Evolutionary conservation across 2,329 filamentous ascomycete genomes (phyloP), one percentile per base, ranked within the genome.

Genomic region (Colletotrichum sublineola): DNA sequence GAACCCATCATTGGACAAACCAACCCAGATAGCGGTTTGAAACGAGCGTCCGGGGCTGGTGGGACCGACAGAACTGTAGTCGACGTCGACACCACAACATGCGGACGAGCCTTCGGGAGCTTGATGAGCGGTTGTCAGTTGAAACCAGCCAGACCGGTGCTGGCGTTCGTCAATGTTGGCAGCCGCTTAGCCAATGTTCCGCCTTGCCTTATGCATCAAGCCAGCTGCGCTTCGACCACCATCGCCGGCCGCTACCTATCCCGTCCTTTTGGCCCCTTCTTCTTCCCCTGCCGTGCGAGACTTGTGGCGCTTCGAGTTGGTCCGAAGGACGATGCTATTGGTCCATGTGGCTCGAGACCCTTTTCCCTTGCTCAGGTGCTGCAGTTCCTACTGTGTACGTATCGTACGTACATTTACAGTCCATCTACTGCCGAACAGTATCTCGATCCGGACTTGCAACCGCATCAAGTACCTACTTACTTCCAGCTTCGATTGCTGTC

Each of bases 291-390:
- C 31, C 46, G 38, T 63, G 56, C 69, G 64, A 72, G 58, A 60
- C 63, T 72, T 57, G 36, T 40, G 71, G 63, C 68, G 68, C 68
- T 68, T 72, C 63, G 55, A 74, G 68, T 42, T 68, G 71, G 55
- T 42, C 63, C 33, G 38, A 44, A 56, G 63, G 56, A 36, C 46
- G 24, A 55, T 63, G 33, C 20, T 64, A 68, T 69, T 68, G 68
- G 68, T 42, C 60, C 46, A 60, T 56, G 33, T 63, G 31, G 58
- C 57, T 71, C 20, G 46, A 58, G 42, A 69, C 58, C 29, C 33
- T 36, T 50, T 55, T 55, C 24, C 12, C 33, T 42, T 52, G 29
- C 38, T 53, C 29, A 36, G 56, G 24, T 62, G 46, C 33, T 24
- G 48, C 66, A 31, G 38, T 53, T 40, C 29, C 36, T 31, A 53